Conservation (phyloP, 768 basidiomycete genomes). For the Coprinopsis marcescibilis region DNA sequence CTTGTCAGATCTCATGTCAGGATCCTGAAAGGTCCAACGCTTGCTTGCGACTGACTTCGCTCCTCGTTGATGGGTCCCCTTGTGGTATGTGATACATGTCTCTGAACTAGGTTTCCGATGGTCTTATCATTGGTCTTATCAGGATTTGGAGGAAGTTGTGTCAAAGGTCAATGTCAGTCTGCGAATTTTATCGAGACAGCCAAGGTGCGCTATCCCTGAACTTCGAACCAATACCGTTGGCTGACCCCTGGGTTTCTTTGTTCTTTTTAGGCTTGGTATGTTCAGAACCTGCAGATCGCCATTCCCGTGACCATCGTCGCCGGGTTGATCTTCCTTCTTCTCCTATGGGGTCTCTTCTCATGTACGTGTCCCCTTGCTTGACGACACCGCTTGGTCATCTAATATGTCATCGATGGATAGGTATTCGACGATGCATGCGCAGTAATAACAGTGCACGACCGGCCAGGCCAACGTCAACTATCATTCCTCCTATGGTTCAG, state of each 20-base stretch:
- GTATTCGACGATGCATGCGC: conserved; percentile 30
- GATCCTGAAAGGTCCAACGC: conserved; percentile 55
- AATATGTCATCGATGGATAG: conserved; percentile 20
- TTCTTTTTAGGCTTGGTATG: conserved; percentile 59
- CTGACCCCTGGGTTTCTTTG: conserved; percentile 11
- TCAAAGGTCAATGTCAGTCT: conserved; percentile 52
- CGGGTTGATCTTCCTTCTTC: conserved; percentile 52
- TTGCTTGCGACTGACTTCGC: conserved; percentile 66
- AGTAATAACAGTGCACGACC: conserved; percentile 21
- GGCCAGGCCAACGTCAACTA: background rate
- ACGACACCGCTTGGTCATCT: conserved; percentile 5
- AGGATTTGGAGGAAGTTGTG: conserved; percentile 72
- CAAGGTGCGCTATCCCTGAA: conserved; percentile 39
- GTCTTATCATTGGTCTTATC: conserved; percentile 3
- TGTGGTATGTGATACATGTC: conserved; percentile 52
- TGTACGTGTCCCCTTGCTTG: conserved; percentile 27
- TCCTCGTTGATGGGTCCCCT: conserved; percentile 75
- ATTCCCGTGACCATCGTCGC: conserved; percentile 75
- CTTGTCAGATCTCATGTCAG: conserved; percentile 77
- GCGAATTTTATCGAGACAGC: conserved; percentile 55
- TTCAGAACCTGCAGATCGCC: conserved; percentile 69
- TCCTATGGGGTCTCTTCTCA: conserved; percentile 46
- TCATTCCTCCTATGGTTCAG: background rate
- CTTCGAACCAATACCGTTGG: no score
- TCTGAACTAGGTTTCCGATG: background rate